Evolutionary conservation across 1,139 yeast genomes (phyloP).

Genomic region (Yamadazyma atmosphaerica): DNA sequence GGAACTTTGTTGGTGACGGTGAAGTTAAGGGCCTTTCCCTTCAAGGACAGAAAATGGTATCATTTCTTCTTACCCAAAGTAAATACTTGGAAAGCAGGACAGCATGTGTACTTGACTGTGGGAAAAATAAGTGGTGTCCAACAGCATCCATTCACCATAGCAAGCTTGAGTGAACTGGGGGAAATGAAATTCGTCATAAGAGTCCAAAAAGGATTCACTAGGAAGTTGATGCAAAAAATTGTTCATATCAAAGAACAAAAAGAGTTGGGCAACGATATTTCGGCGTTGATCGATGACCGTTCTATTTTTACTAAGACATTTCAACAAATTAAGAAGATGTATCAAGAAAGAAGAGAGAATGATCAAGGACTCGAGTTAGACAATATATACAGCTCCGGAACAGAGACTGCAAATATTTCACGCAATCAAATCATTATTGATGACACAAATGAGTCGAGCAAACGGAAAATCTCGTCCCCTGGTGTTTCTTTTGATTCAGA

Average conservation of each 20-base stretch:
- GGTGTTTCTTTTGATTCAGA: slow-evolving; percentile 1
- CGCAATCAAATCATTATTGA: too few species aligned
- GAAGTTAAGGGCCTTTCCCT: slow-evolving; percentile 26
- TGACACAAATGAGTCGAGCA: not conserved
- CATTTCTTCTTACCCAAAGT: slow-evolving; percentile 32
- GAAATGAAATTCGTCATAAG: slow-evolving; percentile 41
- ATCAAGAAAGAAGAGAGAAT: not conserved
- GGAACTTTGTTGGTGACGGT: slow-evolving; percentile 42
- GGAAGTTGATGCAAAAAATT: slow-evolving; percentile 29
- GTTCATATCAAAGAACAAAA: slow-evolving; percentile 16
- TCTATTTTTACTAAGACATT: not conserved
- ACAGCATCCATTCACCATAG: slow-evolving; percentile 50
- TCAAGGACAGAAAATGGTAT: slow-evolving; percentile 28
- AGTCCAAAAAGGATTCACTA: slow-evolving; percentile 46
- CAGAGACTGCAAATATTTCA: not conserved
- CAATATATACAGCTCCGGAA: slow-evolving; percentile 1
- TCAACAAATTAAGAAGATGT: not conserved
- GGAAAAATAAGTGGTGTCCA: slow-evolving; percentile 37
- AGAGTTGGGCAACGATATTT: slow-evolving; percentile 8
- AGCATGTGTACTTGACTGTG: slow-evolving; percentile 44
- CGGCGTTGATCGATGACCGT: not conserved
- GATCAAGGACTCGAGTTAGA: not conserved
- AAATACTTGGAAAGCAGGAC: slow-evolving; percentile 51
- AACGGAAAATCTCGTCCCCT: slow-evolving; percentile 1
- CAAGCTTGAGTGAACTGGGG: slow-evolving; percentile 37